Evolutionary conservation across 345 rosid genomes (phyloP), one percentile per base, ranked within the genome.

Genomic region (Pugionium cornutum): DNA sequence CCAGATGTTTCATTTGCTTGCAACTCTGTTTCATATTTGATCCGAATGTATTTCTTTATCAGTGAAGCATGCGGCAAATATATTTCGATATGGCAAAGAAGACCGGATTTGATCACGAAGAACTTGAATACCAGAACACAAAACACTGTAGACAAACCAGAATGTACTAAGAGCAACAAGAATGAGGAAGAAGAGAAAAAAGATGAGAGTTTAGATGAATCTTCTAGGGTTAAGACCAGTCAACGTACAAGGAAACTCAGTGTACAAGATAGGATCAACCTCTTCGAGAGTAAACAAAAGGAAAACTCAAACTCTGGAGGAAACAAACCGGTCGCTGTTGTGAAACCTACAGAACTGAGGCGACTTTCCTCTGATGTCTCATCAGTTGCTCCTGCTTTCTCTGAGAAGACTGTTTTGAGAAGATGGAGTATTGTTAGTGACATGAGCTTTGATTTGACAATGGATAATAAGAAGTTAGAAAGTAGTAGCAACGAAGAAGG

Each of bases 341-440:
- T 79, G 8, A 94, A 88, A 79, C 62, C 95, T 42, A 65, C 72
- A 4, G 99, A 94, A 54, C 64, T 82, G 53, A 85, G 90, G 75
- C 83, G 97, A 51, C 89, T 83, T 7, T 88, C 97, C 3, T 88
- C 92, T 57, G 96, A 90, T 62, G 83, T 84, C 39, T 85, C 84
- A 4, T 81, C 70, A 3, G 74, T 84, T 52, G 62, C 88, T 46
- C 79, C 77, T 55, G 47, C 6, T 25, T 86, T 88, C 47, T 58
- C 50, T 36, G 97, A 89, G 79, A 89, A 77, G 75, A 79, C 91
- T 66, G 91, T 88, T 31, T 75, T 90, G 74, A 84, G 91, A 79
- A 84, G 97, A 81, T 88, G 99, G 97, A 90, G 99, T 67, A 85
- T 89, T n/a, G 84, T 85, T 26, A 90, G 97, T 84, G 97, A 95